These are phyloP conservation scores for Suhomyces pyralidae DNA, from an alignment of 805 yeast species.

Conservation along the genomic window DNA sequence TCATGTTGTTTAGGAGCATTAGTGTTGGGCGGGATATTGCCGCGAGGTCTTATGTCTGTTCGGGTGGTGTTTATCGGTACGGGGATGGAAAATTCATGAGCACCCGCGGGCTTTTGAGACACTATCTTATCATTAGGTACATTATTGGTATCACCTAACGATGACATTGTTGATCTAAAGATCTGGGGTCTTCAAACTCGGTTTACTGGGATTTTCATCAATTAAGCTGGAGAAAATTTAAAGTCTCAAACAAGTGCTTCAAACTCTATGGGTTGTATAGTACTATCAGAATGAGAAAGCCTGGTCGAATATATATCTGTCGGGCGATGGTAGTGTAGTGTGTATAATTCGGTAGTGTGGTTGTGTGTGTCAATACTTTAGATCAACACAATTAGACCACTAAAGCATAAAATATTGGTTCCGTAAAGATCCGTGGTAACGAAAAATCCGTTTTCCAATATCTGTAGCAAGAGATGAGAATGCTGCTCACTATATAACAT, in stretches of 20 bases:
- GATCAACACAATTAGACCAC: not conserved
- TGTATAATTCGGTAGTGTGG: not conserved
- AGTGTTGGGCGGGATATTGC: not conserved
- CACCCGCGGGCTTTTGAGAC: not conserved
- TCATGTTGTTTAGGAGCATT: not conserved
- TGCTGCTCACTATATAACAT: not conserved
- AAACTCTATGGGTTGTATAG: not conserved
- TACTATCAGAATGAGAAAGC: not conserved
- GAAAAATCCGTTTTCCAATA: not conserved
- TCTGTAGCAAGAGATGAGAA: not conserved
- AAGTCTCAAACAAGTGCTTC: not conserved
- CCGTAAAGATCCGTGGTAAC: constrained; percentile 1
- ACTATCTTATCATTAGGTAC: not conserved
- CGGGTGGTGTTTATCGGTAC: not conserved
- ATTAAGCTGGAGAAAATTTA: not conserved
- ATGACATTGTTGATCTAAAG: not conserved
- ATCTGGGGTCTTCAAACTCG: not conserved
- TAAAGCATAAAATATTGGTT: not conserved
- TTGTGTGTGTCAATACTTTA: not conserved
- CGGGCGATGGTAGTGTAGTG: not conserved
- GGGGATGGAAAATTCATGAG: not conserved
- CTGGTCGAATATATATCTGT: not conserved
- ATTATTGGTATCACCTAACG: not conserved
- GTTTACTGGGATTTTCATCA: not conserved
- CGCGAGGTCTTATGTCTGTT: not conserved